Evolutionary conservation across 805 yeast species (phyloP).

Genomic region (Ogataea glucozyma): DNA sequence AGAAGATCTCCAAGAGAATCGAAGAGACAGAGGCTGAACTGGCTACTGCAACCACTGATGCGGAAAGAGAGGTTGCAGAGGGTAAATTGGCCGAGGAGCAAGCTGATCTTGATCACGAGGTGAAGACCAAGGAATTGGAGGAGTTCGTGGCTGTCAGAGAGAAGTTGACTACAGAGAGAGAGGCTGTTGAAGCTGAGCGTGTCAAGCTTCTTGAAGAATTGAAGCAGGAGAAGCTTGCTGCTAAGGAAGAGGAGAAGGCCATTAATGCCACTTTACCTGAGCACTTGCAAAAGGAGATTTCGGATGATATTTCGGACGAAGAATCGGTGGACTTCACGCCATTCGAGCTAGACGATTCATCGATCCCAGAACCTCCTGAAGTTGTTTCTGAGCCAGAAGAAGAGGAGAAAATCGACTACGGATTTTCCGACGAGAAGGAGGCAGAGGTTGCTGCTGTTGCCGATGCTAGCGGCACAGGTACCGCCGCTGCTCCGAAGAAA

Average conservation of each 20-base stretch:
- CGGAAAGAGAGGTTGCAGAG: conserved; percentile 32
- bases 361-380: conserved; percentile 31
- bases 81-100: conserved; percentile 27
- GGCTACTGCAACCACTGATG: conserved; percentile 33
- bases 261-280: conserved; percentile 54
- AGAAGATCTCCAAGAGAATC: conserved; percentile 42
- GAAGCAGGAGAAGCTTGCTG: conserved; percentile 39
- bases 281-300: conserved; percentile 44
- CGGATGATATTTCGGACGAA: conserved; percentile 30
- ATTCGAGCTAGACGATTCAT: conserved; percentile 29
- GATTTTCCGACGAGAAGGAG: conserved; percentile 34
- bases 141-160: conserved; percentile 34
- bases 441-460: conserved; percentile 36
- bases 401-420: conserved; percentile 27
- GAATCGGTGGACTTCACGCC: conserved; percentile 31
- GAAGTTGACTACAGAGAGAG: conserved; percentile 45
- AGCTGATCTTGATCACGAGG: conserved; percentile 31
- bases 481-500: conserved; percentile 31
- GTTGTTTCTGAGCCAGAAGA: conserved; percentile 26
- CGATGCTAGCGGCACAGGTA: conserved; percentile 15
- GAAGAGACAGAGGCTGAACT: conserved; percentile 42
- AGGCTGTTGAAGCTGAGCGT: conserved; percentile 43
- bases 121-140: conserved; percentile 31
- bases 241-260: conserved; percentile 44
- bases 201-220: conserved; percentile 36